Base-by-base conservation (phyloP, 2,329 filamentous ascomycete genomes). In the Aureobasidium sp. region DNA sequence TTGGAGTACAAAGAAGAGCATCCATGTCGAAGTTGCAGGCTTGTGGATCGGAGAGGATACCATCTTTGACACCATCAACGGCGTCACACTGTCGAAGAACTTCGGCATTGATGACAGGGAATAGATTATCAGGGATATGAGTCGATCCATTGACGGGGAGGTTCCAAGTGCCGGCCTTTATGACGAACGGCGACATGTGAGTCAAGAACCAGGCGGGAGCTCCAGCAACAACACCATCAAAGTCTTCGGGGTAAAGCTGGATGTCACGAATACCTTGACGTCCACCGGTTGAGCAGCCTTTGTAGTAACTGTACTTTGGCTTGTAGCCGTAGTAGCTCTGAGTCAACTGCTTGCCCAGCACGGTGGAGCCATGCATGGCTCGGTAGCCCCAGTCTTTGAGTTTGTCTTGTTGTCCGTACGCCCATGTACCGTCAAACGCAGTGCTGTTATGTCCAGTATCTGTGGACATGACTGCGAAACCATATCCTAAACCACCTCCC, bases 271-370 rank as follows among this genome's bases (percentile, higher is more conserved):
- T 72, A 3, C 82, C 84, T 72, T 86, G 82, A 0, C 84, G 76
- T 0, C 84, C 84, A 9, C 84, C 84, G 0, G 82, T 80, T 0
- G 82, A 85, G 67, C 84, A 86, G 10, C 84, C 84, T 2, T 80
- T 68, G 64, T 80, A 85, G 71, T 86, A 86, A 9, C 77, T 79
- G 59, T 78, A 79, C 13, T 71, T 69, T 1, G 76, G 74, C 0
- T 71, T 67, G 9, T 68, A 74, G 2, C 72, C 70, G 65, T 84
- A 85, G 71, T 80, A 84, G 1, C 72, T 71, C 39, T 77, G 66
- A 1, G 77, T 74, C 12, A 85, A 69, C 15, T 72, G 62, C 68
- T 84, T 84, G 3, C 78, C 78, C 9, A 79, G 65, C 3, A 75
- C 74, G 4, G 81, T 76, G 0, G 79, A 78, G 6, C 77, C 79